A percentile compares a stretch with the other conserved stretches of the same genome.
These are phyloP conservation scores for Conidiobolus incongruus DNA, from an alignment of 371 early-diverging fungal genomes.

Conservation along the genomic window DNA sequence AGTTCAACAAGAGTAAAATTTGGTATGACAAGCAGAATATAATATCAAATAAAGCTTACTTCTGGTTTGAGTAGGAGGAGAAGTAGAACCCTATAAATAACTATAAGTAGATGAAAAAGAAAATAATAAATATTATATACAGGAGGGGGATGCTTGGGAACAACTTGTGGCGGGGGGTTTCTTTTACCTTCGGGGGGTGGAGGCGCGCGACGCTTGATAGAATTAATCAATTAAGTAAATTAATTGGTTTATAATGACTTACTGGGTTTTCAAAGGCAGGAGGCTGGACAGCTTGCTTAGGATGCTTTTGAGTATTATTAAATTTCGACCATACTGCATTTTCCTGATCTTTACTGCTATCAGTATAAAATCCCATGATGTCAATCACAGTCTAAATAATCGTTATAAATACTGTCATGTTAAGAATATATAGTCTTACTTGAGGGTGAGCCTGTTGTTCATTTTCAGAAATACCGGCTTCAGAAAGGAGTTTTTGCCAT, in stretches of 20 bases:
- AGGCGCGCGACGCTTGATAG: slow-evolving; percentile 5
- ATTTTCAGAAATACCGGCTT: slow-evolving; percentile 83
- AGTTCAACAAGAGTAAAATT: slow-evolving; percentile 6
- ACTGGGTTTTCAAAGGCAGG: slow-evolving; percentile 13
- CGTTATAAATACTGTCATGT: not conserved
- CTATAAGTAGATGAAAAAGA: not conserved
- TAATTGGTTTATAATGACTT: not conserved
- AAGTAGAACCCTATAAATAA: slow-evolving; percentile 5
- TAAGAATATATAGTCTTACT: slow-evolving; percentile 14
- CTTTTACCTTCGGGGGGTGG: slow-evolving; percentile 7
- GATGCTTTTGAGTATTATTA: slow-evolving; percentile 20
- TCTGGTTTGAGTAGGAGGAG: no score
- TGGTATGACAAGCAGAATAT: no score
- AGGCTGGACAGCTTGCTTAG: slow-evolving; percentile 12
- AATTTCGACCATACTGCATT: slow-evolving; percentile 82
- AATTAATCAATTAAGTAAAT: not conserved
- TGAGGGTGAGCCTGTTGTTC: slow-evolving; percentile 90
- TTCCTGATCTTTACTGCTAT: slow-evolving; percentile 31
- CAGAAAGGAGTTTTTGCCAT: slow-evolving; percentile 76
- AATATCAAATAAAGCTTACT: slow-evolving; percentile 7
- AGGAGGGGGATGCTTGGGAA: slow-evolving; percentile 4
- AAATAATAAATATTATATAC: not conserved
- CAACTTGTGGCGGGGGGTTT: not conserved
- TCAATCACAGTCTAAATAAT: slow-evolving; percentile 59
- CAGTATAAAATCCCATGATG: slow-evolving; percentile 81